Evolutionary conservation across 2,329 filamentous ascomycete species (phyloP).

Genomic region (Diaporthe vaccinii): DNA sequence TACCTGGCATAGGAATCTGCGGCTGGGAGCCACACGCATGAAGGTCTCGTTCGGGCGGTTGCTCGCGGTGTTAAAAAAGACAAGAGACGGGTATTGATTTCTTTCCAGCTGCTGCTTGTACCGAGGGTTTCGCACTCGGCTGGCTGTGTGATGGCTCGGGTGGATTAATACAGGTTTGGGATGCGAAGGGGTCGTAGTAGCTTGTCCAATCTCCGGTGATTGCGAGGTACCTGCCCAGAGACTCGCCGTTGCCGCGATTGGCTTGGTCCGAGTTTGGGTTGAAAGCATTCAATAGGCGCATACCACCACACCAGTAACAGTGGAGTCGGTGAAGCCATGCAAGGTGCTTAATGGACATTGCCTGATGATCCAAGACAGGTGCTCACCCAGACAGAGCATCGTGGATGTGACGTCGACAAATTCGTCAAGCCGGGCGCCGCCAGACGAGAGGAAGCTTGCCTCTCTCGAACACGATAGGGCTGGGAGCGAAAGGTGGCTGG

Average conservation of each 20-base stretch:
- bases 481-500: slow-evolving; percentile 5
- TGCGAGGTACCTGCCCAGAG: slow-evolving; percentile 4
- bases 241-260: slow-evolving; percentile 22
- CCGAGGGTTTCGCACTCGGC: slow-evolving; percentile 1
- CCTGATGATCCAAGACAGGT: background rate
- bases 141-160: background rate
- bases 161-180: background rate
- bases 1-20: background rate
- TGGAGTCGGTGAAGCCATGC: slow-evolving; percentile 10
- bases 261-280: slow-evolving; percentile 2
- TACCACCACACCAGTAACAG: slow-evolving; percentile 19
- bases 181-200: background rate
- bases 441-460: background rate
- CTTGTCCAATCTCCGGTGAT: slow-evolving; percentile 17
- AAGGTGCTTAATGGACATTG: slow-evolving; percentile 23
- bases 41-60: background rate
- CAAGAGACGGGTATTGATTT: background rate
- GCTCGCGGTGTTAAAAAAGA: background rate
- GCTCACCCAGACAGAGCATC: background rate
- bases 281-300: slow-evolving; percentile 17
- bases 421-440: background rate
- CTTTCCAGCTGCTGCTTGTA: background rate
- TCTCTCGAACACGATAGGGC: slow-evolving; percentile 11
- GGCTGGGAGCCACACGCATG: background rate
- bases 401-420: slow-evolving; percentile 8